phyloP scores from a whole-genome alignment of 1,139 yeast genomes.

The Saccharomyces hybrid region DNA sequence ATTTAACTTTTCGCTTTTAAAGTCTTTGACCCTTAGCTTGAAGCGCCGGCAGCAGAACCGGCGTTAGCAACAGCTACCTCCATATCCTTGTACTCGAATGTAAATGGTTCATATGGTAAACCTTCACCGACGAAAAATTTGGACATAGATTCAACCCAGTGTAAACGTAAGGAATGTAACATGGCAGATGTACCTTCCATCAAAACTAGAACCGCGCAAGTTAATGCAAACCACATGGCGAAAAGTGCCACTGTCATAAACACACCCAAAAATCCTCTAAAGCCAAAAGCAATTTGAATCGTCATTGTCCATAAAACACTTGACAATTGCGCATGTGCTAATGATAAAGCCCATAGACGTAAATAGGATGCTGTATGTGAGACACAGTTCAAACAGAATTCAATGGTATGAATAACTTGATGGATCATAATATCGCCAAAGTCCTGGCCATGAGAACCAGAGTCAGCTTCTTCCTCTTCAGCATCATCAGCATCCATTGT shows the following conservation, averaged over 20 bases:
- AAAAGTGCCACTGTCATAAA: slow-evolving; percentile 68
- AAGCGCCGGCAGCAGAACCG: neutral
- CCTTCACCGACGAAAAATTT: slow-evolving; percentile 97
- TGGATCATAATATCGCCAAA: slow-evolving; percentile 94
- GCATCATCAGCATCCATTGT: slow-evolving; percentile 13
- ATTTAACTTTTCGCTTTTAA: neutral
- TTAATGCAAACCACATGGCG: slow-evolving; percentile 90
- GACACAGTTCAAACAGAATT: slow-evolving; percentile 93
- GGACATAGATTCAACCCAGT: slow-evolving; percentile 99
- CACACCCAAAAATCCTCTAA: slow-evolving; percentile 63
- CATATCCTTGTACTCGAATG: slow-evolving; percentile 38
- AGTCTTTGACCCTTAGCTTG: neutral
- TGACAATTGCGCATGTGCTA: slow-evolving; percentile 97
- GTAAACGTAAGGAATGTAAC: slow-evolving; percentile 92
- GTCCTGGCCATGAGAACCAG: slow-evolving; percentile 46
- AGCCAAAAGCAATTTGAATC: slow-evolving; percentile 70
- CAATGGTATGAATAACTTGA: slow-evolving; percentile 97
- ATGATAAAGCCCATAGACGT: slow-evolving; percentile 92
- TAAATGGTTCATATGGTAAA: slow-evolving; percentile 74
- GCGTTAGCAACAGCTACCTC: slow-evolving; percentile 10
- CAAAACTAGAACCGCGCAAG: slow-evolving; percentile 82
- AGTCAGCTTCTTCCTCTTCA: slow-evolving; percentile 40
- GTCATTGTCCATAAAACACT: slow-evolving; percentile 97
- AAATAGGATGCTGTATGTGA: slow-evolving; percentile 97
- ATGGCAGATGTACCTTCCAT: slow-evolving; percentile 99